Base-by-base conservation (phyloP, 495 filamentous ascomycete genomes). In the Aspergillus conjunctus region DNA sequence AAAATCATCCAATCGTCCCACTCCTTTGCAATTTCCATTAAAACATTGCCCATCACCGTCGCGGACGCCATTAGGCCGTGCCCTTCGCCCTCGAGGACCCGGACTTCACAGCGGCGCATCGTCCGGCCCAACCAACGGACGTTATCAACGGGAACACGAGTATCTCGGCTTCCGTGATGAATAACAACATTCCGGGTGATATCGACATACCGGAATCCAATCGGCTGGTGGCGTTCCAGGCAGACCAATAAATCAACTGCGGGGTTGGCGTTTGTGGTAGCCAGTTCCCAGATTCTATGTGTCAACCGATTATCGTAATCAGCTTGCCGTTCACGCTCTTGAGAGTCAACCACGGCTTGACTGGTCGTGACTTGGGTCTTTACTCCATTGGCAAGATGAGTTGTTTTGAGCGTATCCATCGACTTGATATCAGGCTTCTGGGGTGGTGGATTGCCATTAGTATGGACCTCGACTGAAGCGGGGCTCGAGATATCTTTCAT, bases 61-160 rank as follows among this genome's bases (percentile, higher is more conserved):
- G 94, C 93, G 53, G 89, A 93, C 0, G 95, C 94, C 94, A 99
- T 99, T 43, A 99, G 75, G 0, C 95, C 95, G 68, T 99, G 94
- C 4, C 92, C 92, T 71, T 99, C 94, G 7, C 91, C 92, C 61
- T 96, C 90, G 12, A 99, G 78, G 7, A 98, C 83, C 11, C 94
- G 80, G 17, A 99, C 92, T 72, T 98, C 94, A 68, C 92, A 95
- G 43, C 89, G 82, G 22, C 88, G 83, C 94, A 98, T 98, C 39
- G 87, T 92, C 70, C 92, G 92, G 21, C 91, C 92, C 17, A 99
- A 80, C 94, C 94, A 99, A 57, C 87, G 82, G 21, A 97, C 91
- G 71, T 98, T 99, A 41, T 97, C 95, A 17, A 96, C 88, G 0
- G 94, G 94, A 11, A 99, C 94, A 15, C 94, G 83, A 7, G 89